Evolutionary conservation across 192 early-diverging fungal genomes (phyloP), one percentile per base, ranked within the genome.

Genomic region (Piromyces finnis): DNA sequence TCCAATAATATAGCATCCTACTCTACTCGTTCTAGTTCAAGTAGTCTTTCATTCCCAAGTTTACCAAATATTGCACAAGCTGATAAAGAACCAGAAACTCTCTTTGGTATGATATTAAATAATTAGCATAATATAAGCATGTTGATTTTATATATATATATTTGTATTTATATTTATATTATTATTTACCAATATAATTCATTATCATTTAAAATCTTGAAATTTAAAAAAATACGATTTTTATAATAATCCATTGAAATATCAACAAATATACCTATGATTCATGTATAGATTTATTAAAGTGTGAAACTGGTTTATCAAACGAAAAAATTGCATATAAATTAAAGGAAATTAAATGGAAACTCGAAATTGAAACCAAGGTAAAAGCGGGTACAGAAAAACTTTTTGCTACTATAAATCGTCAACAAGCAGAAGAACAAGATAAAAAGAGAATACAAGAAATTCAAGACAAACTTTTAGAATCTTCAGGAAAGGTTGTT

Each of bases 341-440:
- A 85, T 87, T 98, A 28, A 89, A 91, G 37, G 95, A 97, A 85
- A 88, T 97, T 32, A 91, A 92, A 37, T 92, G 90, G 83, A 97
- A 98, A 86, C 90, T 98, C 22, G 94, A 96, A 79, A 92, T 98
- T 28, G 98, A 99, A 87, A 92, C 89, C 82, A 96, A 96, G 85
- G 91, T 99, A n/a, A 88, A 92, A 81, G 92, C 90, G 30, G 95
- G 94, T 30, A 93, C 92, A 16, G 90, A 95, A 82, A 86, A 90
- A 77, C 91, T 97, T 85, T 78, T 79, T 30, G 79, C 77, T 4
- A 35, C 78, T 68, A 29, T 79, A 29, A 29, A 37, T 81, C 30
- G 30, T 29, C 17, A 15, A 80, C 78, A 78, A 27, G 26, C 80
- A 28, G 83, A 84, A 77, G 85, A 90, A 77, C 87, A 87, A 26